Evolutionary conservation across 1,284 basidiomycete genomes (phyloP), one percentile per base, ranked within the genome.

Genomic region (Kwoniella shivajii): DNA sequence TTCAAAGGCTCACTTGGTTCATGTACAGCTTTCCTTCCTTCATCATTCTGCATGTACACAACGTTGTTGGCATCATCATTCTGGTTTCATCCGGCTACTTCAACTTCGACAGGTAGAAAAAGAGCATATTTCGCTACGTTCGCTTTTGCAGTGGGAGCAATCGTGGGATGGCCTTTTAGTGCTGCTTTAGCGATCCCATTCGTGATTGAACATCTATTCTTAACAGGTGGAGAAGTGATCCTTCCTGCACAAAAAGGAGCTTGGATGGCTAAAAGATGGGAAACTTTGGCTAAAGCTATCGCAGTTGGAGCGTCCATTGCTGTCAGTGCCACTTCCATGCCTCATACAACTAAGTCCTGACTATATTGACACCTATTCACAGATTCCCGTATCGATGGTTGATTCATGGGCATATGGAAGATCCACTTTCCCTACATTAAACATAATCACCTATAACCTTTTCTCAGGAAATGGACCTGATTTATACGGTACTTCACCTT

Each of bases 121-220:
- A 66, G 78, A 20, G 78, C 79, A 14, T 68, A 75, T 54, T 75
- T 81, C 16, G 84, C 89, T 0, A 89, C 88, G 0, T 59, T 89
- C 27, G 79, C 83, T 38, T 91, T 94, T 71, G 91, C 90, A 1
- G 74, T 86, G 3, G 94, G 92, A 3, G 91, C 88, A 2, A 85
- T 99, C 46, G 83, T 95, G 33, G 96, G 95, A 16, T 99, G 96
- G 96, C 96, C 96, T 1, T 99, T 98, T 74, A 84, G 90, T 10
- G 82, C 93, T 3, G 86, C 90, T 0, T 81, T 98, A 4, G 85
- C 90, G 0, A 75, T 95, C 13, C 96, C 96, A 0, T 96, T 95
- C 67, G 86, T 96, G 3, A 73, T 92, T 54, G 96, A 99, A 74
- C 92, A 98, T 75, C 80, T 98, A 16, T 88, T 93, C 70, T 70